Evolutionary conservation across 768 basidiomycete genomes (phyloP), one percentile per base, ranked within the genome.

Genomic region (Termitomyces sp.): DNA sequence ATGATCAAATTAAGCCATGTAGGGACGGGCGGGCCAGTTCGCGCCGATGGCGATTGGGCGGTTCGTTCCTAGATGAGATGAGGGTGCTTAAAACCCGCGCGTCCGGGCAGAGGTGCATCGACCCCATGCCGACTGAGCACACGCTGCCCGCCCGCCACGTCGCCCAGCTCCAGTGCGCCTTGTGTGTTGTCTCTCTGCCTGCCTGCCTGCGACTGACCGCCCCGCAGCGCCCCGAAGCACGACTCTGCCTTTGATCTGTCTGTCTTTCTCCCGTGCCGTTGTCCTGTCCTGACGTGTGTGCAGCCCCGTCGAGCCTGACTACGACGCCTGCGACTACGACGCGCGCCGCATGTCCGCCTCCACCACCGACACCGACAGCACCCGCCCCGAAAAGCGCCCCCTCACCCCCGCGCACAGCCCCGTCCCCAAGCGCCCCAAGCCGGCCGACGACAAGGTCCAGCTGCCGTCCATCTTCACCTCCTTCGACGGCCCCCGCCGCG

Each of bases 331-430:
- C 28, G 82, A 83, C 70, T 83, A 87, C 80, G 68, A 76, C 59
- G 67, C 69, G 37, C 79, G 88, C 66, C 86, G 88, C 66, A 90
- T 91, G 89, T 90, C 89, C 70, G 79, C 80, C 57, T 89, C 88
- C 16, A 77, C 79, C 16, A 78, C 84, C 39, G 87, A 88, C 72
- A 80, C 82, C 4, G 88, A 90, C 71, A 79, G 77, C 72, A 80
- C 76, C 67, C 75, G 80, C 50, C 75, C 73, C 9, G 86, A 88
- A 63, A 89, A 86, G 66, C 84, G 81, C 56, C 70, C 76, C 3
- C 67, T 77, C 30, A 82, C 85, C 0, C 83, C 86, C 48, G 69
- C 72, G 32, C 78, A 80, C 66, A 81, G 81, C 2, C 84, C 78
- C 4, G 76, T 76, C 60, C 76, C 79, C 1, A 84, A 82, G 69